Percentiles rank a stretch among this genome's conserved stretches.
Evolutionary conservation across 2,329 filamentous ascomycete genomes (phyloP).

Genomic region (Clarireedia monteithiana): DNA sequence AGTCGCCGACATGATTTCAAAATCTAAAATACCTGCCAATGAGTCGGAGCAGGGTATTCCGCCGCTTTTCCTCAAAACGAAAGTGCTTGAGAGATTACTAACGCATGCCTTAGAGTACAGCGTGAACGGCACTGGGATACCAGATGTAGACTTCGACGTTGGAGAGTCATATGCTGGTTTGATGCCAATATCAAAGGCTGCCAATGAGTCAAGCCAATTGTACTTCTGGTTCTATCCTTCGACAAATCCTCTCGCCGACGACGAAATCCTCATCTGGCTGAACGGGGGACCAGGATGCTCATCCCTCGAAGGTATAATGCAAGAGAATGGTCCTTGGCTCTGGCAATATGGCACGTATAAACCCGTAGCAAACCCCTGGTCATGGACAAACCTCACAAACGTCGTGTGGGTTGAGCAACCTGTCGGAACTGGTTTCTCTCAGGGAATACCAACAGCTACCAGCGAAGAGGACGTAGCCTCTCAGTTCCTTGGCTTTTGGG

Average conservation of each 20-base stretch:
- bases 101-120: background rate
- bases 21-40: background rate
- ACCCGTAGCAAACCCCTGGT: conserved; percentile 25
- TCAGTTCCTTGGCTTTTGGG: conserved; percentile 73
- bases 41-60: no score
- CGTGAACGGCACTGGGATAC: conserved; percentile 27
- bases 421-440: conserved; percentile 25
- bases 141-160: conserved; percentile 62
- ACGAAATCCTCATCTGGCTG: conserved; percentile 55
- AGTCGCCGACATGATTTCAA: background rate
- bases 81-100: background rate
- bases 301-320: conserved; percentile 61
- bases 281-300: conserved; percentile 40
- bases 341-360: conserved; percentile 63
- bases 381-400: conserved; percentile 26
- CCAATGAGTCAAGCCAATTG: conserved; percentile 43
- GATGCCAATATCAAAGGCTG: conserved; percentile 45
- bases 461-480: conserved; percentile 59
- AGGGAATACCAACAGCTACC: conserved; percentile 47
- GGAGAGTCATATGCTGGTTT: conserved; percentile 58
- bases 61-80: no score
- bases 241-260: conserved; percentile 37
- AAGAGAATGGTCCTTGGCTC: conserved; percentile 68
- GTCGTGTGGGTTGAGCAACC: conserved; percentile 28
- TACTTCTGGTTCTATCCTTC: conserved; percentile 65